A percentile compares a stretch with the other conserved stretches of the same genome.
phyloP scores from a whole-genome alignment of 2,329 filamentous ascomycete species.

The Trichophyton simii region DNA sequence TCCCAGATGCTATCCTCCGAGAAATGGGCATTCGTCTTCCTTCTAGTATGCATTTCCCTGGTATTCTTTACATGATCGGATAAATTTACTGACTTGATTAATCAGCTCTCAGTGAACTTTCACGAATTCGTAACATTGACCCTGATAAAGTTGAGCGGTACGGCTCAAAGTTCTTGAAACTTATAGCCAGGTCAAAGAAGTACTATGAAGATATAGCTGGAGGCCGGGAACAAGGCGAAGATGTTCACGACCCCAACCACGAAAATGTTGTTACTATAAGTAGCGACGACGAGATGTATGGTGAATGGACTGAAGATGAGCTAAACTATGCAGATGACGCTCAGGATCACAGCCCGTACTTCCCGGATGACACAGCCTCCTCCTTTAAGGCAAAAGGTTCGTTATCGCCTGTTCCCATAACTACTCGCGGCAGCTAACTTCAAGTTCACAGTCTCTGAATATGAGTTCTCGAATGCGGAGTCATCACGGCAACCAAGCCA shows the following conservation, averaged over 20 bases:
- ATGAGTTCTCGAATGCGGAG: slow-evolving; percentile 11
- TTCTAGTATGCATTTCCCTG: slow-evolving; percentile 20
- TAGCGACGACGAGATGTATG: slow-evolving; percentile 29
- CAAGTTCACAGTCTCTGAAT: slow-evolving; percentile 11
- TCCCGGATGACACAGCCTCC: slow-evolving; percentile 12
- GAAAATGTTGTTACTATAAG: slow-evolving; percentile 35
- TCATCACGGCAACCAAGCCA: background rate
- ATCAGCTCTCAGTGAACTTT: slow-evolving; percentile 19
- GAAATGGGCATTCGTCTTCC: slow-evolving; percentile 39
- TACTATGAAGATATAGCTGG: slow-evolving; percentile 33
- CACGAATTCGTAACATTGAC: slow-evolving; percentile 31
- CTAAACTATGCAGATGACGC: background rate
- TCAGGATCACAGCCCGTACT: slow-evolving; percentile 16
- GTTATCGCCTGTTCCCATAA: background rate
- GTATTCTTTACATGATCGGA: slow-evolving; percentile 11
- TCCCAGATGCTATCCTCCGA: slow-evolving; percentile 35
- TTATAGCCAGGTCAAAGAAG: slow-evolving; percentile 29
- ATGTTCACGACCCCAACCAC: slow-evolving; percentile 34
- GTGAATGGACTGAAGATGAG: slow-evolving; percentile 5
- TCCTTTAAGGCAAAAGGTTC: slow-evolving; percentile 15
- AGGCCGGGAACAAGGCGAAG: slow-evolving; percentile 34
- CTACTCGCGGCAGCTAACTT: background rate
- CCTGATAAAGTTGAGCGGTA: slow-evolving; percentile 34
- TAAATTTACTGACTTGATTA: slow-evolving; percentile 17
- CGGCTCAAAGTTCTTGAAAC: slow-evolving; percentile 31